These are phyloP conservation scores for Dentipellis sp. DNA, from an alignment of 768 basidiomycete genomes.

Conservation along the genomic window DNA sequence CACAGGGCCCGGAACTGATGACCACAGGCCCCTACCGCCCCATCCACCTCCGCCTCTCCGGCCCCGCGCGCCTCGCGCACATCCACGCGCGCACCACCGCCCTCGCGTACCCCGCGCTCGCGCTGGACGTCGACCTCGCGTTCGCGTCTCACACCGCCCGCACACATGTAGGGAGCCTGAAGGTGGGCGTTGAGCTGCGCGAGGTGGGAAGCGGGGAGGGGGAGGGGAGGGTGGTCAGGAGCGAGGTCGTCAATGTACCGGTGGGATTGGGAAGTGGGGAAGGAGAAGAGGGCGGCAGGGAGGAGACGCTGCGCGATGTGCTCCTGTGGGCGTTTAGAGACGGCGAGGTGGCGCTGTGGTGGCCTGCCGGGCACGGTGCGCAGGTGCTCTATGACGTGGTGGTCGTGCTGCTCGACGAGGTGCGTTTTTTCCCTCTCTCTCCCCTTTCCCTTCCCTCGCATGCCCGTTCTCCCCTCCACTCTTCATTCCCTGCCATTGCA, in stretches of 20 bases:
- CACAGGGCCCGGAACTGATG: slow-evolving; percentile 69
- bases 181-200: slow-evolving; percentile 42
- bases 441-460: no score
- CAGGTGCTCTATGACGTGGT: slow-evolving; percentile 71
- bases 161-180: slow-evolving; percentile 32
- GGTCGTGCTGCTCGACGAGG: slow-evolving; percentile 45
- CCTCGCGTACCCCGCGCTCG: no score
- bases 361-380: slow-evolving; percentile 71
- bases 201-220: slow-evolving; percentile 29
- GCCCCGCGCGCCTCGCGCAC: slow-evolving; percentile 49
- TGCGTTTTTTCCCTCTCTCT: slow-evolving; percentile 18
- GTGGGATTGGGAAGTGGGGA: no score
- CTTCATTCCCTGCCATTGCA: no score
- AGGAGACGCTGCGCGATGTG: not conserved
- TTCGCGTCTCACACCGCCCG: slow-evolving; percentile 34
- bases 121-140: slow-evolving; percentile 41
- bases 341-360: slow-evolving; percentile 73
- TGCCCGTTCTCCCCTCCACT: no score
- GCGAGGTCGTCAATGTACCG: slow-evolving; percentile 34
- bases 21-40: slow-evolving; percentile 86
- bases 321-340: slow-evolving; percentile 25
- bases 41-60: slow-evolving; percentile 61
- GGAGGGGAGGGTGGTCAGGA: slow-evolving; percentile 26
- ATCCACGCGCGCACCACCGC: slow-evolving; percentile 51
- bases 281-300: no score